Percentiles rank a stretch among this genome's conserved stretches.
Conservation (phyloP, 495 filamentous ascomycete species). For the Pseudomonodictys pantanalensis region DNA sequence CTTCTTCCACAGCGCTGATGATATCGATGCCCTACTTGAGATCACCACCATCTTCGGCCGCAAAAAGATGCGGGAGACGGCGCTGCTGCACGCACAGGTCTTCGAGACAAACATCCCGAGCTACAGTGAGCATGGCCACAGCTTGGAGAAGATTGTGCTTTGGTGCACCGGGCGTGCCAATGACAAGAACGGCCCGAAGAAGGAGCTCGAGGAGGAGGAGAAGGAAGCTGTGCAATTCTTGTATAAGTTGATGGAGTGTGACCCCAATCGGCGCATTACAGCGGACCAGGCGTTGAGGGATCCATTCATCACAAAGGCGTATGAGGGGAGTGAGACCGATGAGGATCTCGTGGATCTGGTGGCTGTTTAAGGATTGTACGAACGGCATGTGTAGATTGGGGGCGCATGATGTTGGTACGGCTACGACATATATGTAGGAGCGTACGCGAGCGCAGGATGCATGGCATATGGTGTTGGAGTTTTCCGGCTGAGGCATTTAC, state of each 20-base stretch:
- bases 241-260: slow-evolving; percentile 65
- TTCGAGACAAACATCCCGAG: slow-evolving; percentile 91
- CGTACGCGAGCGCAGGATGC: slow-evolving; percentile 1
- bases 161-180: slow-evolving; percentile 72
- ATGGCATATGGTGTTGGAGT: slow-evolving; percentile 5
- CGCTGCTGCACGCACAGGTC: slow-evolving; percentile 76
- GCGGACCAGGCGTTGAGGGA: slow-evolving; percentile 69
- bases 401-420: slow-evolving; percentile 9
- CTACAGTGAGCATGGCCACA: slow-evolving; percentile 78
- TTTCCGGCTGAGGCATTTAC: neutral
- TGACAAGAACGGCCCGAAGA: slow-evolving; percentile 39
- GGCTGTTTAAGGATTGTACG: slow-evolving; percentile 2
- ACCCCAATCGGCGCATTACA: slow-evolving; percentile 67
- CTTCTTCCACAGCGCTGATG: slow-evolving; percentile 96
- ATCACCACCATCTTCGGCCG: slow-evolving; percentile 94
- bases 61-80: slow-evolving; percentile 74
- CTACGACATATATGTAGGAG: neutral
- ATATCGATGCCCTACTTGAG: slow-evolving; percentile 95
- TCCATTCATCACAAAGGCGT: slow-evolving; percentile 54
- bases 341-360: slow-evolving; percentile 33
- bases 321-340: slow-evolving; percentile 24
- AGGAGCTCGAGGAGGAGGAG: slow-evolving; percentile 57
- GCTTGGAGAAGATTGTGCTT: slow-evolving; percentile 85
- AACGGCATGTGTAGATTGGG: neutral
- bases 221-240: slow-evolving; percentile 65